Base-by-base conservation (phyloP, 2,329 filamentous ascomycete species). In the Pseudogymnoascus sp. region DNA sequence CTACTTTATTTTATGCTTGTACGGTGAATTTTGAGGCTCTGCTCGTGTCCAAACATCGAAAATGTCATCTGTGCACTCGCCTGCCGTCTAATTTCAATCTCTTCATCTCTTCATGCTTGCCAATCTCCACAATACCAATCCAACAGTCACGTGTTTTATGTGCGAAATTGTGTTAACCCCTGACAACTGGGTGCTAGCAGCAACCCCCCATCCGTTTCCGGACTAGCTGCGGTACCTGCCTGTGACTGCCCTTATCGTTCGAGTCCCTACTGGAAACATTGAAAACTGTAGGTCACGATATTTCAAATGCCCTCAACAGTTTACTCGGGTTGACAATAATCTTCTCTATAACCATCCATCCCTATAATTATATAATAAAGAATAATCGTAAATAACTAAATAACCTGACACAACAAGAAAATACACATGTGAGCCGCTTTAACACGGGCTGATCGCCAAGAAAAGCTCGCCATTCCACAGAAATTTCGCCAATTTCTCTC, bases 401-500 rank as follows among this genome's bases (percentile, higher is more conserved):
- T 16, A 19, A 19, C 19, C 19, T 19, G 19, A 19, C 19, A 31
- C 14, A 33, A 31, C 8, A 56, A 22, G 16, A 33, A 33, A 22
- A 33, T 16, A 56, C 16, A 33, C 28, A 4, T 11, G 11, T 56
- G 28, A 56, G 50, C n/a, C n/a, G 10, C 50, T 33, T 33, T 33
- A 22, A 56, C 28, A 56, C 22, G 16, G 28, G 8, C 28, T 56
- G 26, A 33, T 19, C 16, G 50, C 50, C 16, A 33, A 33, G 28
- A 56, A 16, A 56, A 56, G 14, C 50, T 56, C 50, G 50, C 46
- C 46, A 53, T 53, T 33, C 46, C 46, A 53, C 26, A 8, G 16
- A 53, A 53, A 33, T 53, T 53, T 53, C 46, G 46, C 50, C 50
- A 56, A 56, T 56, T 56, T 56, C 50, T 33, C 50, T 33, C 10